Base-by-base conservation (phyloP, 495 filamentous ascomycete genomes). In the Trypethelium eluteriae region DNA sequence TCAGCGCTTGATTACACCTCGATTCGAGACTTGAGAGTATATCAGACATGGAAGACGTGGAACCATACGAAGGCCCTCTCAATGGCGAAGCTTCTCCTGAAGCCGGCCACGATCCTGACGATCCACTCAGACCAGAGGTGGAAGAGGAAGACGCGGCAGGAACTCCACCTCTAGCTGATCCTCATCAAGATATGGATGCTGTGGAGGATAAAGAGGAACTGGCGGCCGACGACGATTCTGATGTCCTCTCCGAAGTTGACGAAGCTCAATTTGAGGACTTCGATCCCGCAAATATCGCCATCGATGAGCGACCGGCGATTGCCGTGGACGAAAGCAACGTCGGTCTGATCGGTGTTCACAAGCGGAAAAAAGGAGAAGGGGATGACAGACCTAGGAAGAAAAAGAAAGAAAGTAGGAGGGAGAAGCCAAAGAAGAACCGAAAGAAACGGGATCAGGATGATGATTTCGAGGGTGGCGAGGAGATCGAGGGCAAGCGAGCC, bases 221-320 rank as follows among this genome's bases (percentile, higher is more conserved):
- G 16, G 25, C 25, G 25, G 70, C 69, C 34, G 72, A 74, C 47
- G 67, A 74, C 35, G 75, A 75, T 62, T 74, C 71, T 39, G 76
- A 68, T 34, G 65, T 63, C 5, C 74, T 78, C n/a, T 97, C 93
- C 10, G 71, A 72, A 57, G 57, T 72, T 7, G 95, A 98, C 76
- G 94, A 98, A 74, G 89, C 88, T 57, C 88, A 95, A 74, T 96
- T 99, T 76, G 88, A 89, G 57, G 86, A 96, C 70, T 96, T 96
- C 77, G 91, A 97, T 72, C 89, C 89, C 0, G 83, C 82, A 65
- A 85, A 86, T 39, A 84, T 92, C 59, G 85, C 85, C 46, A 82
- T 93, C 71, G 89, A 93, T 63, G 90, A 93, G 68, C 85, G 87
- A 39, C 87, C 88, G 10, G 80, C 83, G 38, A 83, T 94, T 38